Base-by-base conservation (phyloP, 2,329 filamentous ascomycete genomes). In the Hypocreales sp. region DNA sequence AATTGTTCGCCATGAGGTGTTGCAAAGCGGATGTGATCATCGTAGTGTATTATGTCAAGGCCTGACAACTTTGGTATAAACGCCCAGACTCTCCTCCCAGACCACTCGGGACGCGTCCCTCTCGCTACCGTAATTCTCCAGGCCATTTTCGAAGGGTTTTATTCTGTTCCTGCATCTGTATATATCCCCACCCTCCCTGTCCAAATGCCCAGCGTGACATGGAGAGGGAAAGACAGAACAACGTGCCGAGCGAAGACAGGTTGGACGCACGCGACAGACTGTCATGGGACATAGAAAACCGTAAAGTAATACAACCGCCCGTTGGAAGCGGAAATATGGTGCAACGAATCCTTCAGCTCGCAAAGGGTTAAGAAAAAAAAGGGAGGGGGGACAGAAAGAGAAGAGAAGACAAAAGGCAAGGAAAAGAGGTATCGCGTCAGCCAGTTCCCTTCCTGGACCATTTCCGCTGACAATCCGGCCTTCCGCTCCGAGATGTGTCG, bases 31-130 rank as follows among this genome's bases (percentile, higher is more conserved):
- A n/a, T n/a, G n/a, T n/a, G n/a, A n/a, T n/a, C n/a, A n/a, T n/a
- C n/a, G 43, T 47, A 40, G 38, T 50, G 40, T 51, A 52, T 53
- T 52, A 53, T 48, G 40, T 50, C 37, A 40, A 43, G 39, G 40
- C 42, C 43, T 49, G 42, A 44, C 31, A 32, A 32, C 33, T 43
- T 42, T 43, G 42, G 43, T 50, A 45, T 45, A 42, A 36, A 33
- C 24, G 31, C 23, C 14, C 14, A 24, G 29, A 22, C 24, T 14
- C 22, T 24, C 8, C 15, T 22, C 23, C 27, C 22, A 18, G 28
- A n/a, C n/a, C n/a, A n/a, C n/a, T n/a, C n/a, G 8, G 8, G 21
- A 12, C 13, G n/a, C 21, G 8, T 10, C 21, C 21, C 13, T 8
- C 21, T 7, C 11, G n/a, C n/a, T n/a, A n/a, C 34, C 31, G 28